Evolutionary conservation across 441 rosid genomes (phyloP), one percentile per base, ranked within the genome.

Genomic region (Eruca vesicaria): DNA sequence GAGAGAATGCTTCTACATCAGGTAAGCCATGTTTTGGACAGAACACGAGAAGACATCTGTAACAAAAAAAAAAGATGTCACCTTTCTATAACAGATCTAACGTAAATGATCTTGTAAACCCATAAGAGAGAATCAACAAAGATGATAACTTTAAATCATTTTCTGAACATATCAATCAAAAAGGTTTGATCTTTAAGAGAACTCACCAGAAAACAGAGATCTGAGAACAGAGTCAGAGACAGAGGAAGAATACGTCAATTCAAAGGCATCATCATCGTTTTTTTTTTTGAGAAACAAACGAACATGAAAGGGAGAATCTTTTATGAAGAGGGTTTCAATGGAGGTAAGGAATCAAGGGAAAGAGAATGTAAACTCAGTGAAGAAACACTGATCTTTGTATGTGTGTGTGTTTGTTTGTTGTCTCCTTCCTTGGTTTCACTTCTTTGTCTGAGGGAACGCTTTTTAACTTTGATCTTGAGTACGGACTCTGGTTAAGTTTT

Each of bases 351-450:
- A 80, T 69, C 71, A 38, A 36, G 38, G 58, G 7, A 65, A 28
- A 64, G 45, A 79, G 79, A 82, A 79, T 66, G 2, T 12, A 62
- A 80, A 78, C 80, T 84, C 80, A 77, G 83, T 75, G 72, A 68
- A 33, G 12, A 28, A n/a, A 3, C 45, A 69, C 29, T 79, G 66
- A 50, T 71, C 48, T 38, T 12, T 41, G 32, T 76, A 21, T 67
- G 6, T 53, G 10, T 52, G 6, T 57, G 35, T 73, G 31, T 65
- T 9, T 33, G 6, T 45, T 66, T 23, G 65, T 56, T 50, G 53
- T 45, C 78, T 60, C 75, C 80, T 72, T 33, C 70, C 63, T 62
- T 56, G 67, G 32, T 18, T 66, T 60, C 75, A 74, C 65, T 41
- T 41, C 2, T 41, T 12, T 41, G 12, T 36, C 48, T 50, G 56